These are phyloP conservation scores for Saturnispora galanensis DNA, from an alignment of 805 yeast species.

Conservation along the genomic window DNA sequence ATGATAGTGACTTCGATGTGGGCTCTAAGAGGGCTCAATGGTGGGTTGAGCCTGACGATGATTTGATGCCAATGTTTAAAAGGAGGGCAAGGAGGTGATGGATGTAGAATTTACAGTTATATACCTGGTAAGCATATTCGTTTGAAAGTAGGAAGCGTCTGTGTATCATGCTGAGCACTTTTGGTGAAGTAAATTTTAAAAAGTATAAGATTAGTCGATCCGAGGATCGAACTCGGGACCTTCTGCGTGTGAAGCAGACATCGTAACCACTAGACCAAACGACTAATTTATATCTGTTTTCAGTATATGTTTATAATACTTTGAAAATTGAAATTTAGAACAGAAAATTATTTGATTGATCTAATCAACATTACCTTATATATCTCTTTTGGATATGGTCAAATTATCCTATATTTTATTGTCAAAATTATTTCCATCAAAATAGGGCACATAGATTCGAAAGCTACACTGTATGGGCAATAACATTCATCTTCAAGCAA, in stretches of 20 bases:
- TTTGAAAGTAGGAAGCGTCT: too few relatives aligned
- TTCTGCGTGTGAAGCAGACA: constrained; percentile 34
- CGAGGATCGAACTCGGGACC: constrained; percentile 35
- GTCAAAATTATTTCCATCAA: too few relatives aligned
- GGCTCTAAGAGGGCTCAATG: not conserved
- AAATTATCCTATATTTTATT: too few relatives aligned
- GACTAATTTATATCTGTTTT: constrained; percentile 16
- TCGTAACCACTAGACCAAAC: constrained; percentile 34
- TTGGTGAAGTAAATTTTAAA: constrained; percentile 7
- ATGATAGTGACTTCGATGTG: not conserved
- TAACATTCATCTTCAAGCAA: too few relatives aligned
- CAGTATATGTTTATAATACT: not conserved
- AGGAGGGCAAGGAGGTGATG: not conserved
- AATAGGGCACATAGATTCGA: too few relatives aligned
- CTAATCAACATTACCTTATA: too few relatives aligned
- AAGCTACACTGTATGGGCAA: too few relatives aligned
- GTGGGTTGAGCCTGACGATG: constrained; percentile 5
- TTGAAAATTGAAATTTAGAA: not conserved
- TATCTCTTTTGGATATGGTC: too few relatives aligned
- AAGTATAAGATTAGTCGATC: constrained; percentile 23
- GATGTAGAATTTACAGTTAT: not conserved
- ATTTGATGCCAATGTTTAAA: constrained; percentile 3
- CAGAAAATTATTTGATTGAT: too few relatives aligned
- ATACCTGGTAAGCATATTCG: not conserved
- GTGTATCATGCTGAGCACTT: not conserved